Evolutionary conservation across 169 alveolate species (phyloP).

Genomic region (Theileria sp.): DNA sequence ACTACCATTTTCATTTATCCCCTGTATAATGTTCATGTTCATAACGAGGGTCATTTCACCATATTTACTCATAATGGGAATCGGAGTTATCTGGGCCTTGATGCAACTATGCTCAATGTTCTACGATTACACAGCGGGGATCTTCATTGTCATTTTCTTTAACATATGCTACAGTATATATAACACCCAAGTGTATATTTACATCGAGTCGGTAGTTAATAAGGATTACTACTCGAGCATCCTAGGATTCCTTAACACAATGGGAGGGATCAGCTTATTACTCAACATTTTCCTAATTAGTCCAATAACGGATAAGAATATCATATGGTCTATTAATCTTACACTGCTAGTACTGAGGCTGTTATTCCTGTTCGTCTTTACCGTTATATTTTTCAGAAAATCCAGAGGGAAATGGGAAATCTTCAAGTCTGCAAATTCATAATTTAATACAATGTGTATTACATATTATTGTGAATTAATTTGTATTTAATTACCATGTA

Average conservation of each 20-base stretch:
- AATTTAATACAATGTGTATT: neutral
- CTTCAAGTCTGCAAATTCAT: neutral
- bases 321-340: neutral
- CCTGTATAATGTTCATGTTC: slow-evolving; percentile 39
- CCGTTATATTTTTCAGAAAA: neutral
- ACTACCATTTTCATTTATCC: slow-evolving; percentile 44
- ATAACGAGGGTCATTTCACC: slow-evolving; percentile 29
- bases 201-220: slow-evolving; percentile 39
- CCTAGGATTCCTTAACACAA: slow-evolving; percentile 57
- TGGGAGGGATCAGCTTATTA: slow-evolving; percentile 56
- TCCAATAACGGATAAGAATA: neutral
- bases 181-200: slow-evolving; percentile 59
- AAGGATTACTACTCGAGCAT: slow-evolving; percentile 40
- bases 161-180: slow-evolving; percentile 33
- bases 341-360: slow-evolving; percentile 17
- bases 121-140: slow-evolving; percentile 28
- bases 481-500: too few species aligned
- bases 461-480: neutral
- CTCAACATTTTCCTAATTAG: slow-evolving; percentile 14
- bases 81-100: slow-evolving; percentile 19
- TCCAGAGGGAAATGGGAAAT: neutral
- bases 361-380: slow-evolving; percentile 13
- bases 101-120: slow-evolving; percentile 27
- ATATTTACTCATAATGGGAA: slow-evolving; percentile 21
- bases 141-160: slow-evolving; percentile 22